Evolutionary conservation across 768 basidiomycete species (phyloP), one percentile per base, ranked within the genome.

Genomic region (Russula griseocarnosa): DNA sequence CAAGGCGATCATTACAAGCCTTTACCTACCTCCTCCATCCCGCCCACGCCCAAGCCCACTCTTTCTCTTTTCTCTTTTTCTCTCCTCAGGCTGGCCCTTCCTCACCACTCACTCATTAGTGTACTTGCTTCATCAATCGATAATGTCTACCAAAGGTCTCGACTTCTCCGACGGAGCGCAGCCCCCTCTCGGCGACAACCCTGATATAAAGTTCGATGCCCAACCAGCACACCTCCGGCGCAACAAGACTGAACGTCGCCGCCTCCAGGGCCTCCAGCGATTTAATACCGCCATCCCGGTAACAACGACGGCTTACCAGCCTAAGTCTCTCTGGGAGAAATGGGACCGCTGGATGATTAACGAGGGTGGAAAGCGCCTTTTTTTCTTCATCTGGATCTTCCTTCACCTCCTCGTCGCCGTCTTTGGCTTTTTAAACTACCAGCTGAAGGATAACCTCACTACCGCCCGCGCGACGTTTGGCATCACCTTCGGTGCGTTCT

Each of bases 261-360:
- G 94, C 56, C 77, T 96, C 22, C 95, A 97, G 73, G 91, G 92
- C 4, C 81, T 97, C 49, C 90, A 95, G 75, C 81, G 87, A 58
- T 75, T 80, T 3, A 77, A 80, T 67, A 82, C 82, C 13, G 73
- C 67, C 30, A 67, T 55, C 49, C 73, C 76, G 1, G 65, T 61
- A 2, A 60, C 67, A 40, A 71, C 70, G 6, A 70, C 73, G 0
- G 73, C 73, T 18, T 78, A 78, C 64, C 70, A 73, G 52, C 77
- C 81, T 36, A 74, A 69, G 58, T 77, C 79, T 3, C 71, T 76
- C 52, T 69, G 70, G 50, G 80, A 85, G 69, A 82, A 74, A 68
- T 80, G 83, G 69, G 79, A 81, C 68, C 69, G 85, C n/a, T 96
- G 94, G 94, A 89, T 93, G 88, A 92, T 94, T 74, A 94, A 95